phyloP scores from a whole-genome alignment of 2,329 filamentous ascomycete genomes.

The Claviceps maximensis region DNA sequence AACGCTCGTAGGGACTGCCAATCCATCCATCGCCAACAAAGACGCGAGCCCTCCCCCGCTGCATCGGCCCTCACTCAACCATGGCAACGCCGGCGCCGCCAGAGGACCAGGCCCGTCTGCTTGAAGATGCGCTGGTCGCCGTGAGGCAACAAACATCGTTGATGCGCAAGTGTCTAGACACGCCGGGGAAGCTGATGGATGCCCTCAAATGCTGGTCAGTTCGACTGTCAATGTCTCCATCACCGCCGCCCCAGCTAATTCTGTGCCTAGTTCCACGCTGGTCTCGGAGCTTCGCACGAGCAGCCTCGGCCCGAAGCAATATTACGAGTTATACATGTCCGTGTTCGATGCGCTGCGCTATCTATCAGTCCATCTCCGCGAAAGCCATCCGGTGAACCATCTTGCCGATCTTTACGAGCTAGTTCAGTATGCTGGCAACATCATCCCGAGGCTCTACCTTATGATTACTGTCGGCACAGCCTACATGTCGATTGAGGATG shows the following conservation, averaged over 20 bases:
- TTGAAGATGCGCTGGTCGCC: conserved; percentile 92
- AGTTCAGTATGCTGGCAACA: conserved; percentile 96
- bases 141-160: conserved; percentile 93
- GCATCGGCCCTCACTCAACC: conserved; percentile 12
- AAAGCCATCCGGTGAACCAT: conserved; percentile 96
- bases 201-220: conserved; percentile 97
- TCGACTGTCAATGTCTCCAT: neutral
- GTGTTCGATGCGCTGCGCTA: conserved; percentile 97
- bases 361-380: conserved; percentile 88
- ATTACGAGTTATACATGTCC: conserved; percentile 99
- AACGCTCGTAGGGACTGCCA: conserved; percentile 13
- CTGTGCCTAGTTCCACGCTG: conserved; percentile 66
- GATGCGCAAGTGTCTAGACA: conserved; percentile 97
- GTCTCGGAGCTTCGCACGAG: conserved; percentile 97
- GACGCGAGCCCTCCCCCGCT: conserved; percentile 21
- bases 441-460: conserved; percentile 87
- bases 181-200: conserved; percentile 97
- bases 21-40: conserved; percentile 8
- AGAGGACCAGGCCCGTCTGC: conserved; percentile 78
- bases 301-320: conserved; percentile 96
- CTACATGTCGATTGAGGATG: conserved; percentile 97
- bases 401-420: conserved; percentile 95
- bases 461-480: conserved; percentile 99
- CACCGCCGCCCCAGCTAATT: conserved; percentile 4
- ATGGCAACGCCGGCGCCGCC: conserved; percentile 47